These are phyloP conservation scores for Globisporangium cystogenes DNA, from an alignment of 352 stramenopile genomes.

Conservation along the genomic window DNA sequence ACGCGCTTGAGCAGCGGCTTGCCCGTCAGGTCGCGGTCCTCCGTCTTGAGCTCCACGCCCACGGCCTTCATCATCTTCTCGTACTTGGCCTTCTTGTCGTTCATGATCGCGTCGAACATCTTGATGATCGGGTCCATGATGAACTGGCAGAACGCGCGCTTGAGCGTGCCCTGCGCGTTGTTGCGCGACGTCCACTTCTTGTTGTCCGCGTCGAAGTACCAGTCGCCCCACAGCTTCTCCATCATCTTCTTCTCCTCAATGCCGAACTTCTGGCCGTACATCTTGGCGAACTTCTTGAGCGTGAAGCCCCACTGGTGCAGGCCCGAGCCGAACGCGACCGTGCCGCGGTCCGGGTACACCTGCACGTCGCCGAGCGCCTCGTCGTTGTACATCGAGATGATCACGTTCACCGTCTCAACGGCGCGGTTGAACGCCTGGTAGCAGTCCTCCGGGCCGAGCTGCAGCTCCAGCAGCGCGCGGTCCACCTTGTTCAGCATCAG, in stretches of 20 bases:
- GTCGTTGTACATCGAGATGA: slow-evolving; percentile 99
- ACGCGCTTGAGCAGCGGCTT: slow-evolving; percentile 98
- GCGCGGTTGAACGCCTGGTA: slow-evolving; percentile 98
- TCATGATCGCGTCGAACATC: slow-evolving; percentile 99
- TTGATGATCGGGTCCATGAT: slow-evolving; percentile 99
- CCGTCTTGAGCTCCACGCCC: slow-evolving; percentile 95
- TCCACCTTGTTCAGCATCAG: slow-evolving; percentile 99
- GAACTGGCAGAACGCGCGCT: slow-evolving; percentile 99
- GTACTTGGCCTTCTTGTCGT: slow-evolving; percentile 98
- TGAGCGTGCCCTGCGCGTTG: slow-evolving; percentile 91
- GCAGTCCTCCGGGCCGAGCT: slow-evolving; percentile 98
- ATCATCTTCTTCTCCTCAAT: slow-evolving; percentile 99
- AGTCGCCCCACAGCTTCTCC: slow-evolving; percentile 99
- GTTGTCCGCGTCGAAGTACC: slow-evolving; percentile 93
- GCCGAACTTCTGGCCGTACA: slow-evolving; percentile 99
- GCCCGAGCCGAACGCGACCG: slow-evolving; percentile 98
- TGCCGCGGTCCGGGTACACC: slow-evolving; percentile 98
- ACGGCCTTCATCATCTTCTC: slow-evolving; percentile 97
- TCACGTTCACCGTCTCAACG: slow-evolving; percentile 99
- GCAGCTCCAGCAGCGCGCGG: slow-evolving; percentile 97
- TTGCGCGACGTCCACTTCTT: slow-evolving; percentile 97
- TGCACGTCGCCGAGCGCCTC: slow-evolving; percentile 95
- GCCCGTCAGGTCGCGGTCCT: slow-evolving; percentile 95
- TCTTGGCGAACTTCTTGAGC: slow-evolving; percentile 97
- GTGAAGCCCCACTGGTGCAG: slow-evolving; percentile 99